phyloP scores from a whole-genome alignment of 495 filamentous ascomycete species.

The Aspergillus saccharolyticus region DNA sequence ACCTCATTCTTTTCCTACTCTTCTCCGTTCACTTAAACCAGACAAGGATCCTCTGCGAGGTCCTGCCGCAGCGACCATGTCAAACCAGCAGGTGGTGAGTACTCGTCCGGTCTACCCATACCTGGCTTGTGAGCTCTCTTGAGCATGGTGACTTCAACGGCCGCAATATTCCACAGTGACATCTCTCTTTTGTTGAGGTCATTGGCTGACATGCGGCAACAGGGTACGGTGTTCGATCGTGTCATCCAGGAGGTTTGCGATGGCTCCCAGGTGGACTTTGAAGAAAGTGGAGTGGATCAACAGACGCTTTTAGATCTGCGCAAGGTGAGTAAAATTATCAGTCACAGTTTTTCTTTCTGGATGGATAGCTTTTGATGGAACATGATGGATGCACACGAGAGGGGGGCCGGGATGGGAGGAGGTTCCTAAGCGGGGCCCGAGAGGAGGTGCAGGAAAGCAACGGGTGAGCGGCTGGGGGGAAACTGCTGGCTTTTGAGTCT shows the following conservation, averaged over 20 bases:
- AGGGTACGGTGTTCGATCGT: constrained; percentile 79
- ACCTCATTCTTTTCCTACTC: constrained; percentile 2
- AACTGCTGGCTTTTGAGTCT: constrained; percentile 35
- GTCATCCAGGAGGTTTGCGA: constrained; percentile 91
- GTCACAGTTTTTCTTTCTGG: constrained; percentile 15
- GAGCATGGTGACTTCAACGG: not conserved
- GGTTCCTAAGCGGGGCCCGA: constrained; percentile 29
- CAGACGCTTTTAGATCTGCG: constrained; percentile 77
- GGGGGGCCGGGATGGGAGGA: not conserved
- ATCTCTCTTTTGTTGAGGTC: constrained; percentile 16
- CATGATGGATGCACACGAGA: not conserved
- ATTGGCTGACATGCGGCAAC: constrained; percentile 31
- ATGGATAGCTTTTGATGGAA: constrained; percentile 6
- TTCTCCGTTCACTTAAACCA: constrained; percentile 5
- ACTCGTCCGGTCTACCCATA: constrained; percentile 20
- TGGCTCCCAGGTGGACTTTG: constrained; percentile 86
- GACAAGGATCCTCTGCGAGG: constrained; percentile 9
- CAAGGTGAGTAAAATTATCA: constrained; percentile 54
- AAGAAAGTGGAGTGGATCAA: constrained; percentile 89
- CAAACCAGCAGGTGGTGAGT: constrained; percentile 64
- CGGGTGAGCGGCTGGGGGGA: constrained; percentile 29
- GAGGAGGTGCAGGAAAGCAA: constrained; percentile 29
- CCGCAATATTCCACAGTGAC: constrained; percentile 9
- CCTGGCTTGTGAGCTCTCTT: constrained; percentile 2
- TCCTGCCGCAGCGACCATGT: constrained; percentile 40